Evolutionary conservation across 305 asterid genomes (phyloP).

Genomic region (Stenogyne calaminthoides): DNA sequence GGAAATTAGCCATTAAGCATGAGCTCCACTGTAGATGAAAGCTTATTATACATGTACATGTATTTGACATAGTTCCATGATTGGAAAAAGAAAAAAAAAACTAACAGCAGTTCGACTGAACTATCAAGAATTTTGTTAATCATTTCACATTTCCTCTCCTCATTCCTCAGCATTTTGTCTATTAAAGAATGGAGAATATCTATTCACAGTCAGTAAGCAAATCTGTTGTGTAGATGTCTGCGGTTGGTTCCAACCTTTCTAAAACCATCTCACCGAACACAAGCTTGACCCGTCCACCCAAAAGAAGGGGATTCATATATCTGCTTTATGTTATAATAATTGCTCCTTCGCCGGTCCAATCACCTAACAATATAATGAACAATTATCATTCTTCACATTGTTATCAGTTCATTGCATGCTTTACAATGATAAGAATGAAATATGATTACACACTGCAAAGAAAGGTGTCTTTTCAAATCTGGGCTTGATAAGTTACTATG

Average conservation of each 20-base stretch:
- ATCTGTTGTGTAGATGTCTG: constrained; percentile 44
- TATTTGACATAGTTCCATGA: constrained; percentile 44
- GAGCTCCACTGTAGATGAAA: constrained; percentile 54
- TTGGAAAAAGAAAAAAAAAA: background rate
- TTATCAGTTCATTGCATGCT: constrained; percentile 1
- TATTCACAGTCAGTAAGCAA: constrained; percentile 42
- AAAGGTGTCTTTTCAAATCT: background rate
- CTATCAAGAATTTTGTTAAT: constrained; percentile 54
- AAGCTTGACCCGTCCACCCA: constrained; percentile 50
- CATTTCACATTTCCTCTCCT: constrained; percentile 45
- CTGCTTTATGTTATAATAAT: constrained; percentile 32
- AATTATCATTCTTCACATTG: background rate
- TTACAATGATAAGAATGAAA: constrained; percentile 1
- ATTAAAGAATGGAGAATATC: constrained; percentile 35
- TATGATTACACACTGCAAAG: background rate
- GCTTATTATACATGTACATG: constrained; percentile 37
- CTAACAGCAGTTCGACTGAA: constrained; percentile 29
- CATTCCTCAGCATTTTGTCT: constrained; percentile 42
- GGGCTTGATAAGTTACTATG: background rate
- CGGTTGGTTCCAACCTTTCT: constrained; percentile 46
- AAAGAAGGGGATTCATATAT: constrained; percentile 54
- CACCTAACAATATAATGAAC: constrained; percentile 35
- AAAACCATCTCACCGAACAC: constrained; percentile 41
- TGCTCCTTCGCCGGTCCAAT: constrained; percentile 51
- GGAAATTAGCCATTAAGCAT: constrained; percentile 48